Base-by-base conservation (phyloP, 306 rosid genomes). In the Hippophae rhamnoides region DNA sequence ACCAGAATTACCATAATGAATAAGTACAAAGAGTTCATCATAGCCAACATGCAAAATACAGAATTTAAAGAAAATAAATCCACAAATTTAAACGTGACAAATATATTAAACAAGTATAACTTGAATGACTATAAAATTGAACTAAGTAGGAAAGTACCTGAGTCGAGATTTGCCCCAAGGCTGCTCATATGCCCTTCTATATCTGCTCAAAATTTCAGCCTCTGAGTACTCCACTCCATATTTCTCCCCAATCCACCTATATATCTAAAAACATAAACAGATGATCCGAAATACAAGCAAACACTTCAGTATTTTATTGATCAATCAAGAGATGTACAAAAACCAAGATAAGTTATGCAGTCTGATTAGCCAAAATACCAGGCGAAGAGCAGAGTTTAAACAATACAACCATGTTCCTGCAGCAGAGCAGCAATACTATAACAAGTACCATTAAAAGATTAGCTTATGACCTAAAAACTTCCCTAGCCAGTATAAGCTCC, bases 121-220 rank as follows among this genome's bases (percentile, higher is more conserved):
- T 31, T 14, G 13, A 41, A 11, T 10, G 11, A 42, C 47, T 67
- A 65, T 9, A 0, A 46, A 68, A 75, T 9, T 12, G 38, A 54
- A 43, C 62, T 57, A 57, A 7, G 46, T 10, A 25, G 23, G 27
- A 62, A 18, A 61, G 10, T 41, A 87, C 97, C 97, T 90, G 73
- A 92, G 89, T 56, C 96, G 92, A 69, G 98, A 87, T 85, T 77
- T 70, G 8, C 98, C 96, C 98, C 98, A 92, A 25, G 98, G 98
- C 78, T 87, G 84, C 60, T 71, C 67, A 48, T 92, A 92, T 56
- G 98, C 98, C 62, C 86, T 80, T 85, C 98, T 81, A 69, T 85
- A 92, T 76, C 96, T 79, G 69, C 71, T 41, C 56, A 92, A 75
- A 74, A 87, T 92, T 74, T 92, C 98, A 14, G 78, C 73, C 81